Conservation (phyloP, 2,329 filamentous ascomycete genomes). For the Mycosphaerelloides madeirae region DNA sequence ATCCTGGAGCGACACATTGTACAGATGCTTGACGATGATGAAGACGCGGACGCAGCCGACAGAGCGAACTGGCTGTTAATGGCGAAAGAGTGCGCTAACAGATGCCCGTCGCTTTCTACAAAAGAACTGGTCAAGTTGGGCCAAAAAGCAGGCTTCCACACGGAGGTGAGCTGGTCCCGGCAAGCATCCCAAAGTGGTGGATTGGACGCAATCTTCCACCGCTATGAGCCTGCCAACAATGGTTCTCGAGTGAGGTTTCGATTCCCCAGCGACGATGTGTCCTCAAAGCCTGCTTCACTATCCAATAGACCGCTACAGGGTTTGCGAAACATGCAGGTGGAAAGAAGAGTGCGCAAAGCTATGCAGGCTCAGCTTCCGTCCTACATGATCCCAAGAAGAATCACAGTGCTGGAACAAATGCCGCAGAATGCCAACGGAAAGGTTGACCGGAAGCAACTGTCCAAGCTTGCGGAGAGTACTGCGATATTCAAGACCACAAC, state of each 20-base stretch:
- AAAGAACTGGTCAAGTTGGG: conserved; percentile 7
- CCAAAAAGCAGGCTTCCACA: conserved; percentile 1
- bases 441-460: conserved; percentile 6
- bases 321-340: background rate
- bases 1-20: conserved; percentile 4
- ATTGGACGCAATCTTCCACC: conserved; percentile 13
- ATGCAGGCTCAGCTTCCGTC: conserved; percentile 3
- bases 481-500: background rate
- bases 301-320: conserved; percentile 2
- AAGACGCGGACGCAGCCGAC: background rate
- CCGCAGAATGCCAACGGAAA: conserved; percentile 7
- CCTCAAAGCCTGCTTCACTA: background rate
- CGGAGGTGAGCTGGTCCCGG: conserved; percentile 10
- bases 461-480: background rate
- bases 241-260: conserved; percentile 3
- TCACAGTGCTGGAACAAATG: conserved; percentile 4
- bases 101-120: conserved; percentile 1
- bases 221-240: background rate
- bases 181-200: conserved; percentile 10
- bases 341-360: background rate
- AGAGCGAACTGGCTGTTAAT: background rate
- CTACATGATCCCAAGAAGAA: conserved; percentile 5
- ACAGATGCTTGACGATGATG: conserved; percentile 1
- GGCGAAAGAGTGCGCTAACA: background rate
- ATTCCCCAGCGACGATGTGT: conserved; percentile 30